Evolutionary conservation across 352 stramenopile genomes (phyloP).

Genomic region (Aphanomyces euteiches): DNA sequence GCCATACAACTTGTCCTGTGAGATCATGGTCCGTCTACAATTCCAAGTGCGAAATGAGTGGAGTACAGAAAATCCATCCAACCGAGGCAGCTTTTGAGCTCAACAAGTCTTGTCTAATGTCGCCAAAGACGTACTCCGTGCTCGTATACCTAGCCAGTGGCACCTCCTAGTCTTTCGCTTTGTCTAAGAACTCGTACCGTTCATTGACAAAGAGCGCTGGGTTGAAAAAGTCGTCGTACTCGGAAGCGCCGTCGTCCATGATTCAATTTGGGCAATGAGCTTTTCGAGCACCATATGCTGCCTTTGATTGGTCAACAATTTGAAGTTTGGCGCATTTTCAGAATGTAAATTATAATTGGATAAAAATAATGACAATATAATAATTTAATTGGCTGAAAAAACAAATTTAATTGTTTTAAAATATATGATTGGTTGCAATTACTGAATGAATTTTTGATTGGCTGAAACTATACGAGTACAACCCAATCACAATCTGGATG

Average conservation of each 20-base stretch:
- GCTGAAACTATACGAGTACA: neutral
- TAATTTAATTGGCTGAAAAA: neutral
- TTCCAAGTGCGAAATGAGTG: slow-evolving; percentile 3
- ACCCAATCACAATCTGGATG: slow-evolving; percentile 1
- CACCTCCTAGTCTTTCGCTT: neutral
- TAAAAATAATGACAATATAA: neutral
- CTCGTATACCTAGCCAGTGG: slow-evolving; percentile 39
- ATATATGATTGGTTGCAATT: neutral
- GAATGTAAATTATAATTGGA: too few species aligned
- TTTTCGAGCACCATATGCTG: neutral
- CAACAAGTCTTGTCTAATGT: slow-evolving; percentile 44
- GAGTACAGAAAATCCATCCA: slow-evolving; percentile 11
- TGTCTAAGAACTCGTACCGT: slow-evolving; percentile 33
- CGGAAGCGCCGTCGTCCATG: slow-evolving; percentile 38
- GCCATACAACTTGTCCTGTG: slow-evolving; percentile 75
- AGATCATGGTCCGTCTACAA: slow-evolving; percentile 63
- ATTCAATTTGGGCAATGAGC: slow-evolving; percentile 4
- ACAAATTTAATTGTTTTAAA: neutral
- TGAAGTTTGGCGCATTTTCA: too few species aligned
- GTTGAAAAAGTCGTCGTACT: slow-evolving; percentile 48
- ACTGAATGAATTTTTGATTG: neutral
- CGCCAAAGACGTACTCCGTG: slow-evolving; percentile 52
- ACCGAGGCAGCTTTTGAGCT: slow-evolving; percentile 50
- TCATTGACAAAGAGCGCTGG: slow-evolving; percentile 57
- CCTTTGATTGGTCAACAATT: too few species aligned